Base-by-base conservation (phyloP, 2,329 filamentous ascomycete genomes). In the Fusarium globosum region DNA sequence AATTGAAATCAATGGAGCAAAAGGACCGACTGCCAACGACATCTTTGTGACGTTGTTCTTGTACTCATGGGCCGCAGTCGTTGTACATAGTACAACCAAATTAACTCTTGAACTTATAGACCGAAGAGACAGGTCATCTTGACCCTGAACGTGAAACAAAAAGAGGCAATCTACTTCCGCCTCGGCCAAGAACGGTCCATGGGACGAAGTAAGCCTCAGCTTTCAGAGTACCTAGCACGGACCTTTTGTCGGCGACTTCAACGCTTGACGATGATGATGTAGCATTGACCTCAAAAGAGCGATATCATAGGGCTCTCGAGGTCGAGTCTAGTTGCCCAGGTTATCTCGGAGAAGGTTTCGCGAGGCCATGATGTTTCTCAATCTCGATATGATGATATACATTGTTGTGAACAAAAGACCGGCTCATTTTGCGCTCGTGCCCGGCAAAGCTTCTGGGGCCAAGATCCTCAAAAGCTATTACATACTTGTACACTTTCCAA, bases 101-200 rank as follows among this genome's bases (percentile, higher is more conserved):
- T 38, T 55, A 62, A 62, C 46, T 46, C 45, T 68, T 45, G 65
- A 64, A 65, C 42, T 45, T 56, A 52, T 30, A 52, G 46, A 68
- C 48, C n/a, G 45, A 23, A 65, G 61, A 73, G 75, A 73, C 58
- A 68, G 52, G 69, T 61, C 75, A 73, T 51, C 56, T 18, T 43
- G 36, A 59, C 57, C 39, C 41, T 65, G 49, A 64, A 63, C 51
- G 59, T 73, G 69, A 69, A 71, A 73, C 65, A 35, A 51, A 36
- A 30, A 49, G 28, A 68, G 38, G 49, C 48, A 68, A 53, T 41
- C 42, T n/a, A 38, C 43, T 67, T 35, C 52, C 33, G 26, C 16
- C 53, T 51, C 35, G 45, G 16, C 48, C 12, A 57, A 55, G 30
- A 48, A 68, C 42, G 49, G 58, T 48, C 43, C 23, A 53, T 33